A percentile compares a stretch with the other conserved stretches of the same genome.
These are phyloP conservation scores for Exophiala viscosa DNA, from an alignment of 2,329 filamentous ascomycete genomes.

Conservation along the genomic window DNA sequence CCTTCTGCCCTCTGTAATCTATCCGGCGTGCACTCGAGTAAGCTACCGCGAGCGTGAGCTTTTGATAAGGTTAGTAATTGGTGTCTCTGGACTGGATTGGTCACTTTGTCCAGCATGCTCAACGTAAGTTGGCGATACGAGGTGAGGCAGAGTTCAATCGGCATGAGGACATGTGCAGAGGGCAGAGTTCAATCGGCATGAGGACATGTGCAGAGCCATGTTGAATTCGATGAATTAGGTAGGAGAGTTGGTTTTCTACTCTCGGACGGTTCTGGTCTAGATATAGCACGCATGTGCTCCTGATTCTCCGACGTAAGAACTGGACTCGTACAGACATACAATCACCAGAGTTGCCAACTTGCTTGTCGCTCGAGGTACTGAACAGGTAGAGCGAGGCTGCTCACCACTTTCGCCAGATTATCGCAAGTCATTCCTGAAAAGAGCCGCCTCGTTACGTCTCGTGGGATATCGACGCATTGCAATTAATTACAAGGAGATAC, in stretches of 20 bases:
- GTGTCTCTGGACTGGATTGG: neutral
- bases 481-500: too few relatives aligned
- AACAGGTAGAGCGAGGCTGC: too few relatives aligned
- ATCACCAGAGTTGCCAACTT: too few relatives aligned
- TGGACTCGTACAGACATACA: too few relatives aligned
- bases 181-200: neutral
- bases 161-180: neutral
- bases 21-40: neutral
- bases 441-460: too few relatives aligned
- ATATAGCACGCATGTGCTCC: neutral
- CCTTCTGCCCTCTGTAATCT: neutral
- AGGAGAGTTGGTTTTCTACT: neutral
- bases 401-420: too few relatives aligned
- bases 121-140: neutral
- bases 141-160: neutral
- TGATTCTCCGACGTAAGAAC: too few relatives aligned
- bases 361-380: too few relatives aligned
- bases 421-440: too few relatives aligned
- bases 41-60: neutral
- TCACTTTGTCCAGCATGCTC: neutral
- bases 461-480: too few relatives aligned
- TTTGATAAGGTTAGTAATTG: neutral
- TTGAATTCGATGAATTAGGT: neutral
- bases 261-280: too few relatives aligned
- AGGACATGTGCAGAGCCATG: neutral